Base-by-base conservation (phyloP, 305 asterid genomes). In the Fraxinus latifolia region DNA sequence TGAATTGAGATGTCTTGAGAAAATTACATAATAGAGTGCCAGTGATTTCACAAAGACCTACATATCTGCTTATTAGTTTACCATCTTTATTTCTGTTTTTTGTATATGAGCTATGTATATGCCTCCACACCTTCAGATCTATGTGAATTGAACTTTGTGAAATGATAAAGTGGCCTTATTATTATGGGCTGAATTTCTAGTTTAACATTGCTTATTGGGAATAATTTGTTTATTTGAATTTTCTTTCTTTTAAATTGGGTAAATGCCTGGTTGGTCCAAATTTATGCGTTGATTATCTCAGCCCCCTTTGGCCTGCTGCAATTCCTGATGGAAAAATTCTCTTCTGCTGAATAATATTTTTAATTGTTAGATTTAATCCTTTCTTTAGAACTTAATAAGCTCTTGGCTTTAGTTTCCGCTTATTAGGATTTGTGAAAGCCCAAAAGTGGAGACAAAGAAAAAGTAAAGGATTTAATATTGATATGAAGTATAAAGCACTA, bases 1-100 rank as follows among this genome's bases (percentile, higher is more conserved):
- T 55, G 27, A 55, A 55, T 55, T 17, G 67, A 17, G 67, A 55
- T 55, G 74, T 42, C 25, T 17, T 53, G 34, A 76, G 44, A 62
- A 53, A 71, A 21, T 21, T 27, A 79, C 27, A n/a, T 50, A 2
- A 75, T 42, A 29, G 7, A 32, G n/a, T 72, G 74, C 79, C 42
- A 21, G 37, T 17, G 32, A 44, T 27, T 23, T 60, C 76, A 78
- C 70, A 79, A 73, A 82, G 72, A 75, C 83, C 58, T 77, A 39
- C 27, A 36, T 42, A 17, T 79, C 60, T 67, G 23, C 78, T 25
- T 53, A 39, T 78, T 53, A 11, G 81, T 53, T 23, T 75, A 34
- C 67, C 77, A 17, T 79, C 33, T 14, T 19, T 23, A 42, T 78
- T 77, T 74, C 21, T 17, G 25, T 53, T 58, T 53, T 47, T 23